Evolutionary conservation across 805 yeast genomes (phyloP).

Genomic region (Candida golubevii): DNA sequence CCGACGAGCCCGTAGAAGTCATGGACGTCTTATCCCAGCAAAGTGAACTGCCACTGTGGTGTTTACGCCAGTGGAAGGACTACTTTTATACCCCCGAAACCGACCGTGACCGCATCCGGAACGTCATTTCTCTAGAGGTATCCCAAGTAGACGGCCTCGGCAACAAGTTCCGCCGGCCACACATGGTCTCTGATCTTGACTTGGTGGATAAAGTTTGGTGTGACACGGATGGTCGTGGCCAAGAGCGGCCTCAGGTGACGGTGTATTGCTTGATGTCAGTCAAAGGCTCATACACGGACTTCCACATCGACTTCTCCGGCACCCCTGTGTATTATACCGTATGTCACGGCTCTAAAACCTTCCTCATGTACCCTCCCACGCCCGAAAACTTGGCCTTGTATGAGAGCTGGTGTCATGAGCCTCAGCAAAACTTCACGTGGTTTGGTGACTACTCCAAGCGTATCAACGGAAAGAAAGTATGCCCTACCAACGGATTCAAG

Average conservation of each 20-base stretch:
- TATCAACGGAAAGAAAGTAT: conserved; percentile 26
- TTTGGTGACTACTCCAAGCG: conserved; percentile 48
- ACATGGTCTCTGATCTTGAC: conserved; percentile 60
- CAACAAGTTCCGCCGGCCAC: conserved; percentile 54
- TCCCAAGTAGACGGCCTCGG: conserved; percentile 51
- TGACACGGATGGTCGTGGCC: conserved; percentile 18
- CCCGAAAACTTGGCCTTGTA: conserved; percentile 55
- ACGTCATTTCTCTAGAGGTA: conserved; percentile 80
- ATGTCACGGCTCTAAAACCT: conserved; percentile 67
- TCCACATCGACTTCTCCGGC: conserved; percentile 90
- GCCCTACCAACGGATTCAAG: conserved; percentile 44
- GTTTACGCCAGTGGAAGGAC: conserved; percentile 66
- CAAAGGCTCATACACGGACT: conserved; percentile 75
- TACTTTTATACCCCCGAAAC: conserved; percentile 49
- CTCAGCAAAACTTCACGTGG: conserved; percentile 60
- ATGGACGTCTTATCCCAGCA: conserved; percentile 88
- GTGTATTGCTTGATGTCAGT: conserved; percentile 86
- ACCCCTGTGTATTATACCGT: conserved; percentile 88
- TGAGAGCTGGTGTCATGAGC: conserved; percentile 66
- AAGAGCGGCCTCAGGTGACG: conserved; percentile 55
- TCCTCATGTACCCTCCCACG: conserved; percentile 79
- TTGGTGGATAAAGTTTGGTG: conserved; percentile 66
- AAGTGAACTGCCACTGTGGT: conserved; percentile 59
- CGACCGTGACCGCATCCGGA: conserved; percentile 61
- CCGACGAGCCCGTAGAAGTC: conserved; percentile 63